Evolutionary conservation across 1,139 yeast genomes (phyloP), one percentile per base, ranked within the genome.

Genomic region (Taphrina confusa): DNA sequence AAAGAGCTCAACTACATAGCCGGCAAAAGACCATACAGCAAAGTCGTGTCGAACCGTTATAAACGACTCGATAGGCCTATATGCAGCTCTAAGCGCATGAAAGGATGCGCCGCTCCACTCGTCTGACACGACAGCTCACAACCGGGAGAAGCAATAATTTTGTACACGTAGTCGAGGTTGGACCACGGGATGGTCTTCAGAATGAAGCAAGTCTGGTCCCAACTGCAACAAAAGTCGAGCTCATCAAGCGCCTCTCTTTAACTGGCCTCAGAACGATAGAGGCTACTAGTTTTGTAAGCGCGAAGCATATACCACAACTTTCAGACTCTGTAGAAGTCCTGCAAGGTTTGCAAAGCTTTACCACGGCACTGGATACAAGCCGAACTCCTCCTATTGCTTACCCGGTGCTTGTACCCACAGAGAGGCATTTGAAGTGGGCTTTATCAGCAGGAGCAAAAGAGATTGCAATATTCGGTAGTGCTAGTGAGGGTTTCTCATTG

Each of bases 271-370:
- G 65, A 44, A 67, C 64, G 18, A 68, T 72, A 25, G 75, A 72
- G 57, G 68, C 67, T 5, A 70, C 75, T 1, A 68, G 74, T 3
- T 72, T 72, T 64, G 75, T 72, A n/a, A 69, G 74, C 4, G 74
- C 74, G 4, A 72, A 72, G 59, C 72, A 75, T 74, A 73, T 72
- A 6, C 75, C 75, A 25, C 75, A 72, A 59, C 69, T 71, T 71
- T 69, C 68, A 9, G 73, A 71, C 54, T 65, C 69, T 16, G 61
- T 63, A 23, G 62, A 64, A 28, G 68, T 70, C 22, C 44, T 69
- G 49, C 46, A 55, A 8, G 14, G 42, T 5, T 14, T 56, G 11
- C 37, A 42, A 8, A 12, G 12, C 11, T 9, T 30, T 12, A 30
- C 12, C 33, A 12, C 33, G 12, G 33, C 33, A 9, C 33, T 12